Evolutionary conservation across 2,329 filamentous ascomycete species (phyloP).

Genomic region (Leptographium flavum): DNA sequence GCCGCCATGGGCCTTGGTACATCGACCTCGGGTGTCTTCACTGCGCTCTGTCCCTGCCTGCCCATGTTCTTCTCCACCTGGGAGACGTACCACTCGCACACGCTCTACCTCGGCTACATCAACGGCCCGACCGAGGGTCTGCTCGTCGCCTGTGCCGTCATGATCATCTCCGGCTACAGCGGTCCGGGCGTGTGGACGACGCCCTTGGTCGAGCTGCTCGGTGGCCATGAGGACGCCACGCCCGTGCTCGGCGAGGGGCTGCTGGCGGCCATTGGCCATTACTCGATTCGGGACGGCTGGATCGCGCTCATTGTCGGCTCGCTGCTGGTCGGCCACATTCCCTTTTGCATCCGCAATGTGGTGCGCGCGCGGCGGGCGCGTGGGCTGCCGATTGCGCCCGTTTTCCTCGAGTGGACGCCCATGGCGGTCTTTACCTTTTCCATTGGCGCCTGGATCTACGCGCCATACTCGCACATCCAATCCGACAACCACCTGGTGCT

Average conservation of each 20-base stretch:
- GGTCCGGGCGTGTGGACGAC: slow-evolving; percentile 79
- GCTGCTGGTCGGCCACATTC: slow-evolving; percentile 61
- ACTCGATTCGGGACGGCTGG: slow-evolving; percentile 81
- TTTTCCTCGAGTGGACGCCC: slow-evolving; percentile 89
- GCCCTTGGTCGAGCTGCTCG: slow-evolving; percentile 56
- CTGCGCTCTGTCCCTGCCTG: slow-evolving; percentile 76
- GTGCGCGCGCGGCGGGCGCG: slow-evolving; percentile 57
- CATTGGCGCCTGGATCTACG: slow-evolving; percentile 75
- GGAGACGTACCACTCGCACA: slow-evolving; percentile 99
- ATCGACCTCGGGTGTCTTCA: slow-evolving; percentile 75
- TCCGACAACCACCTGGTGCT: slow-evolving; percentile 76
- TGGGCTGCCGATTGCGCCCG: slow-evolving; percentile 60
- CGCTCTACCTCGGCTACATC: slow-evolving; percentile 87
- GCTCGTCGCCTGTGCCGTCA: slow-evolving; percentile 73
- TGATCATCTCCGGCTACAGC: slow-evolving; percentile 76
- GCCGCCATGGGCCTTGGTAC: slow-evolving; percentile 86
- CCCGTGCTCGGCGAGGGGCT: slow-evolving; percentile 29
- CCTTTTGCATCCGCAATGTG: slow-evolving; percentile 82
- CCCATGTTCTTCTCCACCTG: slow-evolving; percentile 99
- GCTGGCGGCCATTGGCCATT: slow-evolving; percentile 48
- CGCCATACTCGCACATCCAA: slow-evolving; percentile 71
- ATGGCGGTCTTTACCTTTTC: slow-evolving; percentile 68
- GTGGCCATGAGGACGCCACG: slow-evolving; percentile 23
- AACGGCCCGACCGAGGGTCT: slow-evolving; percentile 95
- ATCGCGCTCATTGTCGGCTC: slow-evolving; percentile 53